Conservation (phyloP, 768 basidiomycete species). For the Plicaturopsis crispa region DNA sequence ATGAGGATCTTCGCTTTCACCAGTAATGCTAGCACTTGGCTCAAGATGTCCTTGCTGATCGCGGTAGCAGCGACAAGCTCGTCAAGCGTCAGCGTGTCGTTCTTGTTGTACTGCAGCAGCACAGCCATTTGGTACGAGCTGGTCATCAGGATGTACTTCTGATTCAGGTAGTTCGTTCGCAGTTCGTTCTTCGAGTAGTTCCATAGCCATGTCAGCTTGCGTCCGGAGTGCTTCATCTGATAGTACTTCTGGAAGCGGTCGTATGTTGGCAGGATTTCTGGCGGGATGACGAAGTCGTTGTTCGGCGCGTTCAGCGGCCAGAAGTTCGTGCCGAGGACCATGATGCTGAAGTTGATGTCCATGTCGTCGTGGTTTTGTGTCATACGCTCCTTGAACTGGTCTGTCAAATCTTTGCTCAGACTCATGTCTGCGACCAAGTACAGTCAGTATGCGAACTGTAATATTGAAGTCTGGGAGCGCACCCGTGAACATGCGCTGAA, state of each 20-base stretch:
- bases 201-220: slow-evolving; percentile 98
- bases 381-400: slow-evolving; percentile 93
- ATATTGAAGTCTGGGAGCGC: slow-evolving; percentile 21
- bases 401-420: slow-evolving; percentile 90
- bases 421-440: slow-evolving; percentile 65
- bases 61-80: slow-evolving; percentile 77
- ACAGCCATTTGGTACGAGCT: slow-evolving; percentile 94
- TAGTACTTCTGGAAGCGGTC: slow-evolving; percentile 92
- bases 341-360: slow-evolving; percentile 86
- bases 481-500: slow-evolving; percentile 97
- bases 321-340: slow-evolving; percentile 92
- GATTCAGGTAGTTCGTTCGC: slow-evolving; percentile 84
- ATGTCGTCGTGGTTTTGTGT: slow-evolving; percentile 78
- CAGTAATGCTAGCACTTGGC: slow-evolving; percentile 60
- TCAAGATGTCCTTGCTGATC: slow-evolving; percentile 74
- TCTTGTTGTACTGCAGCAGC: slow-evolving; percentile 88
- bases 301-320: slow-evolving; percentile 86
- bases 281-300: slow-evolving; percentile 84
- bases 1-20: slow-evolving; percentile 87
- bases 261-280: slow-evolving; percentile 81
- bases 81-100: slow-evolving; percentile 76
- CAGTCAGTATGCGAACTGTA: neutral
- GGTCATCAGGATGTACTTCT: slow-evolving; percentile 95
- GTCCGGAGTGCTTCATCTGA: slow-evolving; percentile 87
- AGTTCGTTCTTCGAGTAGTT: slow-evolving; percentile 97